Conservation (phyloP, 1,139 yeast genomes). For the Hyphopichia pseudoburtonii region DNA sequence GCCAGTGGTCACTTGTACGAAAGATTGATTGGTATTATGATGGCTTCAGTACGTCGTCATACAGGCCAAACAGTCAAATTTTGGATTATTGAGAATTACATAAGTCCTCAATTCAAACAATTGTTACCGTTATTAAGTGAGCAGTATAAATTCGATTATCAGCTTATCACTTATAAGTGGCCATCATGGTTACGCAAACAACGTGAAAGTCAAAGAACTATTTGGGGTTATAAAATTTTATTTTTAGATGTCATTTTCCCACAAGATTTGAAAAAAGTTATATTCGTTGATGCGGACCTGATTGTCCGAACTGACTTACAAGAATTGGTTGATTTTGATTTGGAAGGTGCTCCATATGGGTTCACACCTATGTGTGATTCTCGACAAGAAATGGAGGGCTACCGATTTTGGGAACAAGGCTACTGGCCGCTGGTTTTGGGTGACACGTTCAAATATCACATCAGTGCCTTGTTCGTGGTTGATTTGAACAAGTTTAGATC, state of each 20-base stretch:
- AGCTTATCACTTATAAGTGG: slow-evolving; percentile 83
- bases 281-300: slow-evolving; percentile 87
- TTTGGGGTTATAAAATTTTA: slow-evolving; percentile 87
- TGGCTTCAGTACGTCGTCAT: slow-evolving; percentile 67
- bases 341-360: slow-evolving; percentile 80
- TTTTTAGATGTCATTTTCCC: slow-evolving; percentile 90
- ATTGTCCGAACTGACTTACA: slow-evolving; percentile 71
- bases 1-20: slow-evolving; percentile 83
- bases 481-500: slow-evolving; percentile 68
- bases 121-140: slow-evolving; percentile 62
- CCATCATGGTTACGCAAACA: slow-evolving; percentile 86
- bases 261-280: slow-evolving; percentile 65
- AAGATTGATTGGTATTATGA: slow-evolving; percentile 71
- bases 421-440: slow-evolving; percentile 75
- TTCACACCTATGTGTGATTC: slow-evolving; percentile 89
- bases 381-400: slow-evolving; percentile 77
- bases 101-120: slow-evolving; percentile 66
- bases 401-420: slow-evolving; percentile 90
- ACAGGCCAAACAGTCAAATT: slow-evolving; percentile 68
- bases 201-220: slow-evolving; percentile 69
- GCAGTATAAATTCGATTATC: slow-evolving; percentile 62
- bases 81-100: slow-evolving; percentile 82
- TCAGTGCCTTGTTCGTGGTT: slow-evolving; percentile 81
- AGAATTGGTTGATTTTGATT: slow-evolving; percentile 63
- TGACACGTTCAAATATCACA: slow-evolving; percentile 67